Percentiles rank a stretch among this genome's conserved stretches.
Conservation (phyloP, 345 rosid genomes). For the Bruguiera gymnorhiza region DNA sequence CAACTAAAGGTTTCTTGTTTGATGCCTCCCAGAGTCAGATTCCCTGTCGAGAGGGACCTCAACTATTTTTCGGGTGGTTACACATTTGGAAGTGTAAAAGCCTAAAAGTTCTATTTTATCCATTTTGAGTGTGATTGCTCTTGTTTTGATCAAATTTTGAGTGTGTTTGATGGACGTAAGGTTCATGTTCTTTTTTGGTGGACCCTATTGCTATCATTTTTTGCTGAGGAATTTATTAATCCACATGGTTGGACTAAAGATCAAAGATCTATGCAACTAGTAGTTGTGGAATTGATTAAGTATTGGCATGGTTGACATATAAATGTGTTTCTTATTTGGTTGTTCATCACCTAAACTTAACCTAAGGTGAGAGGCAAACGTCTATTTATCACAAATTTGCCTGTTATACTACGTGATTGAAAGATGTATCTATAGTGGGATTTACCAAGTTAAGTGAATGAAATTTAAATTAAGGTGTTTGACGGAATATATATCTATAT, state of each 20-base stretch:
- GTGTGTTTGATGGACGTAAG: not conserved
- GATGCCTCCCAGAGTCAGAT: constrained; percentile 5
- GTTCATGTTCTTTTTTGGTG: constrained; percentile 13
- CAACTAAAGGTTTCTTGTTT: constrained; percentile 1
- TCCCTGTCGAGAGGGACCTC: not conserved
- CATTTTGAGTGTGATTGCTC: not conserved
- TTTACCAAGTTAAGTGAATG: too few relatives aligned
- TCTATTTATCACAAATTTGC: too few relatives aligned
- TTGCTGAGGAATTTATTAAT: not conserved
- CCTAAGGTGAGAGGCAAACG: too few relatives aligned
- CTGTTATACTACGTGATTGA: too few relatives aligned
- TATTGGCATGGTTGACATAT: too few relatives aligned
- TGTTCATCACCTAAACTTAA: too few relatives aligned
- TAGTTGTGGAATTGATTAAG: too few relatives aligned
- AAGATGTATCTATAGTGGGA: too few relatives aligned
- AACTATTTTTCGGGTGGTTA: constrained; percentile 6
- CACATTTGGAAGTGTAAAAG: not conserved
- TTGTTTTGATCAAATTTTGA: too few relatives aligned
- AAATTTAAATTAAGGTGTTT: too few relatives aligned
- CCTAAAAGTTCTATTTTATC: not conserved
- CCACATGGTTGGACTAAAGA: not conserved
- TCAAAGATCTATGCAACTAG: not conserved
- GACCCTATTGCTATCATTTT: constrained; percentile 4
- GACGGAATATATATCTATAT: too few relatives aligned
- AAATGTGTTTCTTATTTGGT: too few relatives aligned